Evolutionary conservation across 441 rosid genomes (phyloP), one percentile per base, ranked within the genome.

Genomic region (Erysimum cheiri): DNA sequence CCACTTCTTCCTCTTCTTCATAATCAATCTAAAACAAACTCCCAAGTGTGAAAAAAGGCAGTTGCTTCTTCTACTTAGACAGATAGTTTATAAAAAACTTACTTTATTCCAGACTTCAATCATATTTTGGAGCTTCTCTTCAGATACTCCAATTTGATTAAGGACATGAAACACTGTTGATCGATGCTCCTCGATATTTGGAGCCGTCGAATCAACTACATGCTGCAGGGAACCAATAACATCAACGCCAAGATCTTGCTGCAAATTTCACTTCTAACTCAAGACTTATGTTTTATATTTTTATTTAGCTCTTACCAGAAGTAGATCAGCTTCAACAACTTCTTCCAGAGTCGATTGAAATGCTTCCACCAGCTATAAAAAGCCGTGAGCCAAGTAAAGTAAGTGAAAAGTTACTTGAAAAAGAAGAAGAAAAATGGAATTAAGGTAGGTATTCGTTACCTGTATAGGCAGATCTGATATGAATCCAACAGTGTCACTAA

Each of bases 81-180:
- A 50, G 17, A 66, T 15, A 19, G 72, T 41, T 59, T 50, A 12
- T 1, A 0, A 11, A 12, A 17, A 33, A 57, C 41, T 28, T 77
- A 90, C 99, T 91, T 94, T 92, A 69, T 92, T 94, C 99, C 98
- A 92, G 61, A 86, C 98, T 87, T 94, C 96, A 70, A 92, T 82
- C 96, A 94, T 90, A 66, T 87, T 83, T 71, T 83, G 55, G 59
- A 88, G 82, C 84, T 90, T 94, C 80, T 88, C 97, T 59, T 85
- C 83, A 14, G 97, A 74, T 26, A 94, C 97, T 71, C 98, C 97
- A 60, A 92, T 92, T 78, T 94, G 97, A 65, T 77, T 87, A 53
- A 94, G 92, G 76, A 90, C 94, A 75, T 82, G 84, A 80, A 92
- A 78, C 65, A 90, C 98, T 6, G 97, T 83, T 53, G 96, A 59